Conservation (phyloP, 2,329 filamentous ascomycete genomes). For the Pochonia chlamydosporia region DNA sequence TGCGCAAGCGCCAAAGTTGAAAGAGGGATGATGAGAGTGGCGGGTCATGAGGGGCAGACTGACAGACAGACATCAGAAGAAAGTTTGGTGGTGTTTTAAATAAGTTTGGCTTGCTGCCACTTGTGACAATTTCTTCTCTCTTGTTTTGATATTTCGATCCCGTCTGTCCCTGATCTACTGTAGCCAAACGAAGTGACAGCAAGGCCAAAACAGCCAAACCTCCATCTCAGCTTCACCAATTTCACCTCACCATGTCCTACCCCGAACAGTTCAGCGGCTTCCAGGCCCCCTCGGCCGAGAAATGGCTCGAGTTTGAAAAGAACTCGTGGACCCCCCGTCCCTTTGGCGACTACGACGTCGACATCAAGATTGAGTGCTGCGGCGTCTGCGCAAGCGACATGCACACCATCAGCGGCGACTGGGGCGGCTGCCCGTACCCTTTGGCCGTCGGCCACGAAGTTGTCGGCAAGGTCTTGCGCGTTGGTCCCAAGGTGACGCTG, state of each 20-base stretch:
- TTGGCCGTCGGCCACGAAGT: conserved; percentile 69
- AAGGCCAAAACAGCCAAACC: no score
- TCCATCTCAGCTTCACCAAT: no score
- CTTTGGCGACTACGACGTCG: conserved; percentile 81
- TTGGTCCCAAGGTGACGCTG: conserved; percentile 46
- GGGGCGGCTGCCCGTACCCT: conserved; percentile 57
- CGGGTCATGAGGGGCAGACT: no score
- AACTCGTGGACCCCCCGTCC: conserved; percentile 77
- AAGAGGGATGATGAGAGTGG: no score
- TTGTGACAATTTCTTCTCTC: no score
- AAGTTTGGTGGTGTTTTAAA: no score
- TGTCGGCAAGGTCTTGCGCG: conserved; percentile 60
- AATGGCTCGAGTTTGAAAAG: conserved; percentile 59
- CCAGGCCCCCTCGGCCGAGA: conserved; percentile 49
- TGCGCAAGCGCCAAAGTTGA: no score
- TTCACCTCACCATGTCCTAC: conserved; percentile 37
- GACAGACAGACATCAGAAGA: no score
- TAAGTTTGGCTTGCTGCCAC: no score
- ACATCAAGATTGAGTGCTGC: conserved; percentile 79
- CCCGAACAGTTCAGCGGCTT: conserved; percentile 57
- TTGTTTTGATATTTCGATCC: no score
- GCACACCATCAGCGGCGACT: conserved; percentile 64
- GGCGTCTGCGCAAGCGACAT: conserved; percentile 70
- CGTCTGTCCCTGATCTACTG: no score
- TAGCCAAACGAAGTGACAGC: no score